Percentiles rank a stretch among this genome's conserved stretches.
Conservation (phyloP, 1,284 basidiomycete genomes). For the Baeospora myosura region DNA sequence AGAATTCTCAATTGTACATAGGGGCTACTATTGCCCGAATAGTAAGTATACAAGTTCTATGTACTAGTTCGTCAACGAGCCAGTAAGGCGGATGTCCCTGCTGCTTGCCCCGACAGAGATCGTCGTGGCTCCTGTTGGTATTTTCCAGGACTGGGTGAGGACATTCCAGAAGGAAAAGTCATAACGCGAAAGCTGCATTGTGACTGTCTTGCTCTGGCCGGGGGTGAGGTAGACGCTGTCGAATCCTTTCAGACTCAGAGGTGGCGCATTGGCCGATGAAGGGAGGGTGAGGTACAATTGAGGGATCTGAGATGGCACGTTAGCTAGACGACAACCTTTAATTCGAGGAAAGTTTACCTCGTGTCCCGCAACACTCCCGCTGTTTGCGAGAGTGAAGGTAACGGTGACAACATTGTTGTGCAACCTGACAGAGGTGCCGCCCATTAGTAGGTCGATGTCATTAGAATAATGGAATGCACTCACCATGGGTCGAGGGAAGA, state of each 20-base stretch:
- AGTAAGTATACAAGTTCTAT: no score
- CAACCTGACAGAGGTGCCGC: no score
- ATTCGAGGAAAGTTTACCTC: constrained; percentile 28
- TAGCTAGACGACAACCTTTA: constrained; percentile 4
- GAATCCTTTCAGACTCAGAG: constrained; percentile 42
- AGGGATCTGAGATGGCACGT: constrained; percentile 29
- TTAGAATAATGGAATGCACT: constrained; percentile 7
- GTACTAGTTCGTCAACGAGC: background rate
- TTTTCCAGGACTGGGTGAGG: constrained; percentile 35
- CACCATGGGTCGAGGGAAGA: constrained; percentile 42
- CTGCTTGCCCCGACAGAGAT: constrained; percentile 42
- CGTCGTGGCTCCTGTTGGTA: constrained; percentile 35
- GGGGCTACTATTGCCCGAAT: no score
- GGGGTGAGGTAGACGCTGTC: constrained; percentile 36
- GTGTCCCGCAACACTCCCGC: constrained; percentile 36
- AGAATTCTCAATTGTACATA: no score
- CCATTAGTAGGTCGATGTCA: background rate
- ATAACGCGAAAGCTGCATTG: constrained; percentile 25
- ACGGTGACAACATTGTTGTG: constrained; percentile 39
- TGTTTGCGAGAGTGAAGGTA: constrained; percentile 39
- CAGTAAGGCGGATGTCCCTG: constrained; percentile 37
- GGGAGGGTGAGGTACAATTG: constrained; percentile 45
- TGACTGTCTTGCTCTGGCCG: constrained; percentile 33
- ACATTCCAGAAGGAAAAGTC: constrained; percentile 35
- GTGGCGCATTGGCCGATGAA: constrained; percentile 33